These are phyloP conservation scores for Chlorella sp. DNA, from an alignment of 139 green algal species.

Conservation along the genomic window DNA sequence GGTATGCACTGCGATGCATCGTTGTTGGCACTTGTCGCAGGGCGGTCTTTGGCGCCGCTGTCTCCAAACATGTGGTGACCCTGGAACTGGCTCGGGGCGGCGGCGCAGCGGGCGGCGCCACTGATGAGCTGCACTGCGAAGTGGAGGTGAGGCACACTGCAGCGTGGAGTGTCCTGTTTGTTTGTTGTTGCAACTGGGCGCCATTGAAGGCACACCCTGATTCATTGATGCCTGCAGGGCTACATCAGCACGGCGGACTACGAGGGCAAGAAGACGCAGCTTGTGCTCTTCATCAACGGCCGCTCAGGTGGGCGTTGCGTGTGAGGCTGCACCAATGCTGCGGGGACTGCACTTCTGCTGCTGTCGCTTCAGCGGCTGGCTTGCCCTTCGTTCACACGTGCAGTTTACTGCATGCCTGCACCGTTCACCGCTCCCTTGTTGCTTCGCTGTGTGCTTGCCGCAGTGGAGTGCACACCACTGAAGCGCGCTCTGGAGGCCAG, in stretches of 20 bases:
- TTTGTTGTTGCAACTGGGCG: too few relatives aligned
- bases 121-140: neutral
- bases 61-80: conserved; percentile 75
- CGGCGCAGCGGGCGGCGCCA: neutral
- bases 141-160: conserved; percentile 1
- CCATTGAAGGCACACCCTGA: too few relatives aligned
- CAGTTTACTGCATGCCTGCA: too few relatives aligned
- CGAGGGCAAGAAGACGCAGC: conserved; percentile 65
- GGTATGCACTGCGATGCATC: neutral
- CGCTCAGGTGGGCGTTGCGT: conserved; percentile 43
- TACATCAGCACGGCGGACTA: conserved; percentile 78
- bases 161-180: neutral
- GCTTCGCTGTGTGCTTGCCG: neutral
- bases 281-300: conserved; percentile 97
- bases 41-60: conserved; percentile 78
- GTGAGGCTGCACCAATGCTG: neutral
- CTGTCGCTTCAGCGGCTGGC: neutral
- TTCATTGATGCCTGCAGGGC: conserved; percentile 64
- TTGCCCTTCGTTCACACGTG: too few relatives aligned
- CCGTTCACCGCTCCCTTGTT: too few relatives aligned
- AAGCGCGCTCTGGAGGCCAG: conserved; percentile 81
- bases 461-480: conserved; percentile 86
- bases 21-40: conserved; percentile 32
- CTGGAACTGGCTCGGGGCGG: conserved; percentile 31
- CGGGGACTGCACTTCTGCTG: neutral